phyloP scores from a whole-genome alignment of 768 basidiomycete species.

The Trametes meyenii region DNA sequence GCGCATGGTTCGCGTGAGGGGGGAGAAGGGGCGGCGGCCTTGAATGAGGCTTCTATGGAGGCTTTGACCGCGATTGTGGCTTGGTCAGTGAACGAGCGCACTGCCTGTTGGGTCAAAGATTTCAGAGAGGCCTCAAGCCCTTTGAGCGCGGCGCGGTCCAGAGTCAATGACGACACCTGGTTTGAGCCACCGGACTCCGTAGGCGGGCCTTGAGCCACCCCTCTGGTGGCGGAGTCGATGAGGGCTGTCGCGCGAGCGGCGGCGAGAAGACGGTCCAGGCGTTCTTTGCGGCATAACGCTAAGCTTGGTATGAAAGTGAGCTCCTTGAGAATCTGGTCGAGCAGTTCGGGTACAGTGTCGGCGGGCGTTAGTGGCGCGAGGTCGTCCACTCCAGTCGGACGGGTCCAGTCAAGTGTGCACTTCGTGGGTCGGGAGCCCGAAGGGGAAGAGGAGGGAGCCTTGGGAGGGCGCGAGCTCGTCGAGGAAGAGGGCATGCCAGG shows the following conservation, averaged over 20 bases:
- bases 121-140: background rate
- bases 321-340: background rate
- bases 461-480: background rate
- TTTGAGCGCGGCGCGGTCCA: background rate
- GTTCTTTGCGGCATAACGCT: background rate
- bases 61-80: slow-evolving; percentile 1
- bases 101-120: background rate
- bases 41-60: background rate
- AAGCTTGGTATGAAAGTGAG: background rate
- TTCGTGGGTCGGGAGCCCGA: background rate
- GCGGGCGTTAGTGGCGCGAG: background rate
- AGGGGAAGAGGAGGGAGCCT: background rate
- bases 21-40: background rate
- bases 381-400: background rate
- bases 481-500: background rate
- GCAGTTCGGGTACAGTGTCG: background rate
- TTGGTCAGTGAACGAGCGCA: background rate
- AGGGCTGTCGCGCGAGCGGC: background rate
- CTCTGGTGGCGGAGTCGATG: background rate
- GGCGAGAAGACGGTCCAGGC: background rate
- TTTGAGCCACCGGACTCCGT: background rate
- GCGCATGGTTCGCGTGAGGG: background rate
- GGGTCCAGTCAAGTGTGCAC: background rate
- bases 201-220: background rate
- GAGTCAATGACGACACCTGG: background rate